phyloP scores from a whole-genome alignment of 768 basidiomycete species.

The Russula griseocarnosa region DNA sequence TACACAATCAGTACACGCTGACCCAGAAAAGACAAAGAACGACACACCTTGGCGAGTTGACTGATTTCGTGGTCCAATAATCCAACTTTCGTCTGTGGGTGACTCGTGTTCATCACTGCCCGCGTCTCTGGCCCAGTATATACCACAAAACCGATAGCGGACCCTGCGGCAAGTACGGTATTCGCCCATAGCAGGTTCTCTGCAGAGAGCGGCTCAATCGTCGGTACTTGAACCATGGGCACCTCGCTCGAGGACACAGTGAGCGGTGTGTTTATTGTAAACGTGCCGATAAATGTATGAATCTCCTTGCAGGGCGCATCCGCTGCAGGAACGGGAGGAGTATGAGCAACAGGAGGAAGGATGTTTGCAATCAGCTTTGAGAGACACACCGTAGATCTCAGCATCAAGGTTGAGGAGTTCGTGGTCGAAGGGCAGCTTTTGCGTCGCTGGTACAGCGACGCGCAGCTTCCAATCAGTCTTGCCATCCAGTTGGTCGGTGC shows the following conservation, averaged over 20 bases:
- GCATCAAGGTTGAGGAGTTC: slow-evolving; percentile 65
- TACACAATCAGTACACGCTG: not conserved
- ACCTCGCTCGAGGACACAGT: slow-evolving; percentile 36
- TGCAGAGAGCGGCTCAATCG: slow-evolving; percentile 81
- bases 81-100: slow-evolving; percentile 93
- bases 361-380: not conserved
- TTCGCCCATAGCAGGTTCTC: slow-evolving; percentile 98
- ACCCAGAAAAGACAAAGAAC: not conserved
- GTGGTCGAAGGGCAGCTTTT: slow-evolving; percentile 61
- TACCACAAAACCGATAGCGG: slow-evolving; percentile 86
- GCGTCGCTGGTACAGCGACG: slow-evolving; percentile 80
- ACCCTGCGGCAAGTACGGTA: slow-evolving; percentile 93
- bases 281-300: slow-evolving; percentile 89
- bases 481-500: slow-evolving; percentile 96
- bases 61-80: slow-evolving; percentile 93
- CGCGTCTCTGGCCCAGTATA: slow-evolving; percentile 91
- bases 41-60: slow-evolving; percentile 79
- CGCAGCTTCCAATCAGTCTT: slow-evolving; percentile 99
- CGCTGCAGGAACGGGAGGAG: slow-evolving; percentile 46
- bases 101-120: slow-evolving; percentile 98
- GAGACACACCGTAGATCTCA: slow-evolving; percentile 75
- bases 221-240: slow-evolving; percentile 40
- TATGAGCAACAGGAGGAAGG: slow-evolving; percentile 7
- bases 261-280: slow-evolving; percentile 63
- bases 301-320: slow-evolving; percentile 97